A percentile compares a stretch with the other conserved stretches of the same genome.
These are phyloP conservation scores for Polyrhizophydium stewartii DNA, from an alignment of 371 early-diverging fungal genomes.

Conservation along the genomic window DNA sequence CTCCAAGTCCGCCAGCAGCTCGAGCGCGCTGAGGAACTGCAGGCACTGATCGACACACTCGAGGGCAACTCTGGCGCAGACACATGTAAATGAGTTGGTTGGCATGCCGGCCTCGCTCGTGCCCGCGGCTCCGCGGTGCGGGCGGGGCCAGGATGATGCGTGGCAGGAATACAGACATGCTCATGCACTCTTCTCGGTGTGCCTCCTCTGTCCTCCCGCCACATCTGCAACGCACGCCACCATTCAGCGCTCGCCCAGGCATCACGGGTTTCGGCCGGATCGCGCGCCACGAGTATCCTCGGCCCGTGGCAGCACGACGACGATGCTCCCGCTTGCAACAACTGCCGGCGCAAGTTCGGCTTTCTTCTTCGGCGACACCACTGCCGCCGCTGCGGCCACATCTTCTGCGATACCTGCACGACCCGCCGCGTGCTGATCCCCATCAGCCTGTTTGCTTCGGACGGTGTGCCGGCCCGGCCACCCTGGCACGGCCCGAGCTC, in stretches of 20 bases:
- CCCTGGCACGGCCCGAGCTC: neutral
- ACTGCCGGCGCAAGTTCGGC: conserved; percentile 63
- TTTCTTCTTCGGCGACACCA: conserved; percentile 70
- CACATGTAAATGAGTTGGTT: neutral
- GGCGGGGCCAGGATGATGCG: no score
- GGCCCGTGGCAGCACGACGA: conserved; percentile 68
- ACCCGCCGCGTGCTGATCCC: neutral
- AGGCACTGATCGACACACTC: conserved; percentile 3
- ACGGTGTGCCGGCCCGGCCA: conserved; percentile 2
- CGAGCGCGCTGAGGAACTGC: conserved; percentile 43
- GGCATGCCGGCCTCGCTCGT: no score
- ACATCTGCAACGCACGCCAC: no score
- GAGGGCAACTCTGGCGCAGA: neutral
- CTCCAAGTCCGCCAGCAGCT: conserved; percentile 54
- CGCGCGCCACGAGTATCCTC: conserved; percentile 33
- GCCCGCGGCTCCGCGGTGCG: no score
- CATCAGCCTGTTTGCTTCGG: neutral
- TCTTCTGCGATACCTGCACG: conserved; percentile 67
- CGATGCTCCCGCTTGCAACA: conserved; percentile 57
- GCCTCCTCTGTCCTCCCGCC: neutral
- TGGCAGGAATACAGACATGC: no score
- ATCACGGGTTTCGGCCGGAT: neutral
- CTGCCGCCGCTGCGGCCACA: conserved; percentile 81
- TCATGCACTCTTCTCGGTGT: neutral
- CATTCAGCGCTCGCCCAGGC: neutral